Conservation (phyloP, 1,284 basidiomycete species). For the Cutaneotrichosporon cyanovorans region DNA sequence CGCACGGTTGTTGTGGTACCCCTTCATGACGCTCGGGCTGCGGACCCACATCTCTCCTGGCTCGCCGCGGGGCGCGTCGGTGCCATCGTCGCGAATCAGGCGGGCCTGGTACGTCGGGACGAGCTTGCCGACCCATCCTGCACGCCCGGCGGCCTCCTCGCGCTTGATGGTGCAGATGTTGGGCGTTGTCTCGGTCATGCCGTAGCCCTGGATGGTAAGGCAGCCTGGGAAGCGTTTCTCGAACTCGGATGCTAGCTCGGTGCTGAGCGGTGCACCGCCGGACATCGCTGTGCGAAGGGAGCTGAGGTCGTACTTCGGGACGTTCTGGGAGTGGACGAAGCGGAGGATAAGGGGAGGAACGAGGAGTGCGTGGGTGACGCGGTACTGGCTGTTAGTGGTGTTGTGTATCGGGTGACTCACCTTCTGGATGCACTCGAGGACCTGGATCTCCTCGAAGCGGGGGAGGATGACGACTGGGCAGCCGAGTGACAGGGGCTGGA, state of each 20-base stretch:
- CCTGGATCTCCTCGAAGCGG: slow-evolving; percentile 53
- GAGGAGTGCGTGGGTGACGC: slow-evolving; percentile 57
- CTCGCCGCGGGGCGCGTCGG: slow-evolving; percentile 51
- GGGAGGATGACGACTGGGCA: slow-evolving; percentile 60
- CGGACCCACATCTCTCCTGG: slow-evolving; percentile 73
- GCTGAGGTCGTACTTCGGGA: slow-evolving; percentile 62
- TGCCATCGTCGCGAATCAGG: slow-evolving; percentile 51
- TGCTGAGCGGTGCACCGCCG: slow-evolving; percentile 74
- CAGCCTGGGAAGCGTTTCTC: slow-evolving; percentile 20
- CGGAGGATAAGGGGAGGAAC: slow-evolving; percentile 76
- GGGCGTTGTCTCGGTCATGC: slow-evolving; percentile 49
- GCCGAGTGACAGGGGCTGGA: slow-evolving; percentile 56
- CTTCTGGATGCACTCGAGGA: slow-evolving; percentile 63
- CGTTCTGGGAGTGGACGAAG: slow-evolving; percentile 49
- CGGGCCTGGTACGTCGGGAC: slow-evolving; percentile 71
- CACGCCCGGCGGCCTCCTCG: slow-evolving; percentile 30
- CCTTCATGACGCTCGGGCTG: slow-evolving; percentile 73
- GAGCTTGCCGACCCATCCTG: slow-evolving; percentile 63
- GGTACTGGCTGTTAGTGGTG: slow-evolving; percentile 51
- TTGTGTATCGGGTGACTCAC: slow-evolving; percentile 45
- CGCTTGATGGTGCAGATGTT: slow-evolving; percentile 27
- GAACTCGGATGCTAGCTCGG: slow-evolving; percentile 31
- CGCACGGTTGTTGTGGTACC: slow-evolving; percentile 56
- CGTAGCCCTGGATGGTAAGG: slow-evolving; percentile 44
- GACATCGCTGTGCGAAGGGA: slow-evolving; percentile 58